These are phyloP conservation scores for Stemphylium lycopersici DNA, from an alignment of 2,329 filamentous ascomycete species.

Conservation along the genomic window DNA sequence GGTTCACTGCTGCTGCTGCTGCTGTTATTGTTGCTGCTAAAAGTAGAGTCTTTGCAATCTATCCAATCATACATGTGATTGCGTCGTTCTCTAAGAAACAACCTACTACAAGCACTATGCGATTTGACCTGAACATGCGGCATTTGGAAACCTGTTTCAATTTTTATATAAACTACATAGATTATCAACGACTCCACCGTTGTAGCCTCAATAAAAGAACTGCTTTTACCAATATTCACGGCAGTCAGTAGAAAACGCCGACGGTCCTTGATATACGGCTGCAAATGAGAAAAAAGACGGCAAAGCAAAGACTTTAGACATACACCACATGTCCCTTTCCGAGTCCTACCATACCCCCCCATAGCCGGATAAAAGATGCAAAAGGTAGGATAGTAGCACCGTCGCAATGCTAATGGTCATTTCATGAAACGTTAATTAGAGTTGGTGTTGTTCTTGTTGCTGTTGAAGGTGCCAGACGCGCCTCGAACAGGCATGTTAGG, in stretches of 20 bases:
- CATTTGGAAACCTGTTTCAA: background rate
- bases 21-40: too few species aligned
- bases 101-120: background rate
- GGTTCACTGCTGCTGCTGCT: too few species aligned
- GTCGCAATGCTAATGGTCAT: conserved; percentile 36
- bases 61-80: too few species aligned
- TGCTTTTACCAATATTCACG: conserved; percentile 4
- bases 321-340: conserved; percentile 9
- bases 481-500: conserved; percentile 15
- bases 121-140: background rate
- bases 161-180: conserved; percentile 8
- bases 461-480: conserved; percentile 9
- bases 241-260: conserved; percentile 7
- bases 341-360: conserved; percentile 2
- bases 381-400: conserved; percentile 25
- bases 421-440: conserved; percentile 29
- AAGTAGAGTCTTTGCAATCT: too few species aligned
- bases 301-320: conserved; percentile 5
- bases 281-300: conserved; percentile 1
- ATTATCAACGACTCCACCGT: background rate
- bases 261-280: conserved; percentile 14
- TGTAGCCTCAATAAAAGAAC: background rate
- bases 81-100: background rate
- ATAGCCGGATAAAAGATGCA: conserved; percentile 15
- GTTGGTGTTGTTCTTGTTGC: conserved; percentile 17